A percentile compares a stretch with the other conserved stretches of the same genome.
These are phyloP conservation scores for Ocimum tenuiflorum DNA, from an alignment of 257 asterid species.

Conservation along the genomic window DNA sequence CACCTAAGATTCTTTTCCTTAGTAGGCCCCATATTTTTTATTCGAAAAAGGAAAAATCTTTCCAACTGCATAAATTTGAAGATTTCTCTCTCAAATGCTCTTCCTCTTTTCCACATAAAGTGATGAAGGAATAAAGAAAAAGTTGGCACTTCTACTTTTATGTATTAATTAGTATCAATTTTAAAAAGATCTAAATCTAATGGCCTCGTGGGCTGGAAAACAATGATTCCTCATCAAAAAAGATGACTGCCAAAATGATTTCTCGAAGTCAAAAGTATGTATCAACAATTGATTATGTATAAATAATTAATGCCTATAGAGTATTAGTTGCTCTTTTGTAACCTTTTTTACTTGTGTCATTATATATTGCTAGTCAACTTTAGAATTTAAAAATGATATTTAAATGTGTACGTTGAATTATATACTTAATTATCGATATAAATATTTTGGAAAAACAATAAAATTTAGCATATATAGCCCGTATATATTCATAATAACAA, in stretches of 20 bases:
- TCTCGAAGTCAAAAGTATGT: slow-evolving; percentile 9
- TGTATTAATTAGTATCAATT: too few species aligned
- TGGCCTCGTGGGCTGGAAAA: slow-evolving; percentile 13
- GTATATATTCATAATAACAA: too few species aligned
- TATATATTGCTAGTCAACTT: background rate
- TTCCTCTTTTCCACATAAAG: slow-evolving; percentile 12
- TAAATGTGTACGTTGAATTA: too few species aligned
- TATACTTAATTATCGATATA: too few species aligned
- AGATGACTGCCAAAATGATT: slow-evolving; percentile 20
- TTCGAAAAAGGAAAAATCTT: background rate
- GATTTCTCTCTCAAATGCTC: background rate
- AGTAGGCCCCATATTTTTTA: slow-evolving; percentile 1
- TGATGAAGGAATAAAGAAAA: slow-evolving; percentile 17
- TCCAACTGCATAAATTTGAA: background rate
- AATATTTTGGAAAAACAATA: too few species aligned
- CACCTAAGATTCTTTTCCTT: slow-evolving; percentile 16
- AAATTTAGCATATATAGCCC: too few species aligned
- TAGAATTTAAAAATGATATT: too few species aligned
- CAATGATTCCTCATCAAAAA: slow-evolving; percentile 14
- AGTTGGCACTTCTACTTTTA: too few species aligned
- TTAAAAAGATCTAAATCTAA: slow-evolving; percentile 17
- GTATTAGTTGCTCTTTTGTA: too few species aligned
- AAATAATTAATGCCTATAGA: slow-evolving; percentile 2
- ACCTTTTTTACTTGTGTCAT: background rate
- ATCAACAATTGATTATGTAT: slow-evolving; percentile 12